Evolutionary conservation across 2,329 filamentous ascomycete genomes (phyloP).

Genomic region (Cyphellophora europaea): DNA sequence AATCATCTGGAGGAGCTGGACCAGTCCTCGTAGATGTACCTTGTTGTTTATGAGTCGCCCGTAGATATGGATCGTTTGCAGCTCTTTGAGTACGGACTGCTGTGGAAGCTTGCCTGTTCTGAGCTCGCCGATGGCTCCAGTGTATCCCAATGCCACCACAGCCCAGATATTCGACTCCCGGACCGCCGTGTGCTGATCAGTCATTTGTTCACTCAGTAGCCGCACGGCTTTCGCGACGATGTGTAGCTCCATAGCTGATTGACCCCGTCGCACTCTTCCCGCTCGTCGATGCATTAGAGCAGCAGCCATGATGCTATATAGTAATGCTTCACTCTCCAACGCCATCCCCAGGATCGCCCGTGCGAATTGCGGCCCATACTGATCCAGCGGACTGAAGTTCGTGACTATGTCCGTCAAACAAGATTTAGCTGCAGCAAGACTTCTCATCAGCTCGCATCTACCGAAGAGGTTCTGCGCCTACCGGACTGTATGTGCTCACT

Average conservation of each 20-base stretch:
- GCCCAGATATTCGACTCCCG: constrained; percentile 26
- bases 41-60: constrained; percentile 24
- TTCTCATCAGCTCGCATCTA: not conserved
- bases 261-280: constrained; percentile 1
- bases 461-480: too few relatives aligned
- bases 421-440: not conserved
- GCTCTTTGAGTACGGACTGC: constrained; percentile 23
- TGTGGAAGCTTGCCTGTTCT: constrained; percentile 20
- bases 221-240: constrained; percentile 21
- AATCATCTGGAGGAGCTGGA: constrained; percentile 24
- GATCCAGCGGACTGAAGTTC: constrained; percentile 1
- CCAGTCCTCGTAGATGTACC: constrained; percentile 24
- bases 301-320: constrained; percentile 7
- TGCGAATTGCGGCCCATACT: constrained; percentile 6
- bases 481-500: not conserved
- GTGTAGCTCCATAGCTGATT: constrained; percentile 3
- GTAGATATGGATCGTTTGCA: constrained; percentile 29
- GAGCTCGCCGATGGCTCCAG: constrained; percentile 17
- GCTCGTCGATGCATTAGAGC: constrained; percentile 5
- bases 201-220: constrained; percentile 24
- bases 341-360: constrained; percentile 3
- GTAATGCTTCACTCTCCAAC: constrained; percentile 2
- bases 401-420: constrained; percentile 6
- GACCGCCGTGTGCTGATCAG: constrained; percentile 21
- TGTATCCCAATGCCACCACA: constrained; percentile 25